Percentiles rank a stretch among this genome's conserved stretches.
Evolutionary conservation across 2,329 filamentous ascomycete species (phyloP).

Genomic region (Pseudogymnoascus sp.): DNA sequence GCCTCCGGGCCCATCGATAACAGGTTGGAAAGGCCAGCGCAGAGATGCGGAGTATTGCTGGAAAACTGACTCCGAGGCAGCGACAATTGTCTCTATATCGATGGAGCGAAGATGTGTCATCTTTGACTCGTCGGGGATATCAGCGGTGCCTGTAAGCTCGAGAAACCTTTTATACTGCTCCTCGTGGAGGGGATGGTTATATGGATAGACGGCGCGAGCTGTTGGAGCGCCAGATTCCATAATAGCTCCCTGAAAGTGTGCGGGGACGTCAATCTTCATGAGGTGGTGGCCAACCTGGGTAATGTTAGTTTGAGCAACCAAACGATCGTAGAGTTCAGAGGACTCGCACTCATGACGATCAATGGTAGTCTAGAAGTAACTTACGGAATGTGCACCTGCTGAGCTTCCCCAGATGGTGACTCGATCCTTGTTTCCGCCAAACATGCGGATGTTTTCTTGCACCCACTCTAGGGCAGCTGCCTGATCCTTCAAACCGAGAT

Average conservation of each 20-base stretch:
- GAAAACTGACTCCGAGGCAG: constrained; percentile 41
- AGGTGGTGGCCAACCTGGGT: constrained; percentile 61
- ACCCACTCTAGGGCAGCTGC: constrained; percentile 54
- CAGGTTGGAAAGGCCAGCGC: constrained; percentile 62
- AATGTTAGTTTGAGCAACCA: constrained; percentile 13
- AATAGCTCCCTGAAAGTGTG: constrained; percentile 47
- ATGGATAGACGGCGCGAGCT: constrained; percentile 46
- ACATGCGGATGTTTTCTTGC: constrained; percentile 48
- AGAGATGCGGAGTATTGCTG: constrained; percentile 37
- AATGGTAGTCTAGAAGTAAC: constrained; percentile 14
- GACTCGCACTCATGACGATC: constrained; percentile 11
- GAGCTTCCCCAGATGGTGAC: constrained; percentile 57
- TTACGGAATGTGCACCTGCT: constrained; percentile 56
- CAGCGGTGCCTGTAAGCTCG: constrained; percentile 42
- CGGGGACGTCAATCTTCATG: constrained; percentile 36
- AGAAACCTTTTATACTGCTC: constrained; percentile 51
- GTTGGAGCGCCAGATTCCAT: constrained; percentile 52
- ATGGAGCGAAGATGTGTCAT: constrained; percentile 45
- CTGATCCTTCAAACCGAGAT: constrained; percentile 60
- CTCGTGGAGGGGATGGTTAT: constrained; percentile 51
- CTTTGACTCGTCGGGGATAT: constrained; percentile 39
- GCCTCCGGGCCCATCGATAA: constrained; percentile 50
- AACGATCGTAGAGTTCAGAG: not conserved
- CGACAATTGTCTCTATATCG: constrained; percentile 32
- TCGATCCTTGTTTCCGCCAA: constrained; percentile 53